Conservation (phyloP, 1,139 yeast genomes). For the Yamadazyma triangularis region DNA sequence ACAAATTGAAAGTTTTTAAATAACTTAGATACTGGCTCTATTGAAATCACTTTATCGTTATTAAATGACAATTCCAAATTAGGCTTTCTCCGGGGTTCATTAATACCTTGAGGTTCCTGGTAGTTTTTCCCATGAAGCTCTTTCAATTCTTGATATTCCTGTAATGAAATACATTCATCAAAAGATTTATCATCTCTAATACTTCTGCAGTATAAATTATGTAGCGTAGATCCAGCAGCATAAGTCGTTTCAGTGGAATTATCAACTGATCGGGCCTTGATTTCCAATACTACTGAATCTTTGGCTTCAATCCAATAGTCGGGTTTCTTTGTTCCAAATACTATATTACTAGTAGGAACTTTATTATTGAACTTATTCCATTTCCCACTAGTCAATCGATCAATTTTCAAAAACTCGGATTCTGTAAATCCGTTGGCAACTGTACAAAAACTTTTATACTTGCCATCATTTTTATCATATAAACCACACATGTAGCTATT, state of each 20-base stretch:
- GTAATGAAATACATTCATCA: constrained; percentile 51
- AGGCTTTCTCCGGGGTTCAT: constrained; percentile 13
- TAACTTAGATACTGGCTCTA: constrained; percentile 4
- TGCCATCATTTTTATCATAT: constrained; percentile 27
- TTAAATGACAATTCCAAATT: constrained; percentile 8
- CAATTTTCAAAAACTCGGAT: constrained; percentile 58
- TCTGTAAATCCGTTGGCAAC: constrained; percentile 82
- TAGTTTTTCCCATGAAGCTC: constrained; percentile 19
- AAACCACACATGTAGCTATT: constrained; percentile 76
- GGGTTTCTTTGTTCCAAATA: constrained; percentile 65
- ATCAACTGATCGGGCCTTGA: constrained; percentile 76
- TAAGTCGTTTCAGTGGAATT: constrained; percentile 44
- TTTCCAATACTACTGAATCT: constrained; percentile 76
- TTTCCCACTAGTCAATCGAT: constrained; percentile 48
- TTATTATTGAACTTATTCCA: constrained; percentile 18
- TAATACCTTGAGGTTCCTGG: constrained; percentile 25
- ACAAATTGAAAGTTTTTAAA: constrained; percentile 4
- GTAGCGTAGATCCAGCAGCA: constrained; percentile 65
- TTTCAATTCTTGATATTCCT: constrained; percentile 45
- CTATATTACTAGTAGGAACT: constrained; percentile 36
- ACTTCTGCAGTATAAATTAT: constrained; percentile 69
- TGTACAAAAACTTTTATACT: constrained; percentile 59
- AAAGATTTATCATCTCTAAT: constrained; percentile 67
- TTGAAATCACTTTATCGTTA: constrained; percentile 7
- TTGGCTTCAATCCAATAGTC: constrained; percentile 76